These are phyloP conservation scores for Blastobotrys ciferrii DNA, from an alignment of 1,139 yeast genomes.

Conservation along the genomic window DNA sequence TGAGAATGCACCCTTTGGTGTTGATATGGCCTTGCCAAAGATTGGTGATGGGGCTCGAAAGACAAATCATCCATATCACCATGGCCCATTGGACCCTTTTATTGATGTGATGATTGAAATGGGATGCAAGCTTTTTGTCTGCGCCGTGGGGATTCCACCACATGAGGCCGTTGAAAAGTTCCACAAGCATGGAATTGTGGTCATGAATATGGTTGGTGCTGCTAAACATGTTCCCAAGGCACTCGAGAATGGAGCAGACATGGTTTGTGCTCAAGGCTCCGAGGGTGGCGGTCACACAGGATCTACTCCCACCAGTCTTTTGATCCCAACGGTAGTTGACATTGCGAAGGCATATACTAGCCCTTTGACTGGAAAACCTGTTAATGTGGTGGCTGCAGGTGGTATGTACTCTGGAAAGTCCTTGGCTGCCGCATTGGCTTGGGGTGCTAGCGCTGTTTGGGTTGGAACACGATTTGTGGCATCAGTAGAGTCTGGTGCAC, in stretches of 20 bases:
- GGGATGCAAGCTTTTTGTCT: conserved; percentile 27
- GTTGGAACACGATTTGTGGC: conserved; percentile 37
- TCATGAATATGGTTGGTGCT: conserved; percentile 45
- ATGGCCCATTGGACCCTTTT: conserved; percentile 27
- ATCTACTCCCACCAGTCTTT: conserved; percentile 22
- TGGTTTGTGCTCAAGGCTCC: conserved; percentile 49
- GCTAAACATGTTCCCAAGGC: conserved; percentile 46
- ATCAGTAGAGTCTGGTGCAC: conserved; percentile 31
- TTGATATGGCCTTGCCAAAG: conserved; percentile 31
- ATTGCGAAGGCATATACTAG: conserved; percentile 32
- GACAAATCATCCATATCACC: conserved; percentile 31
- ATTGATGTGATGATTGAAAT: conserved; percentile 28
- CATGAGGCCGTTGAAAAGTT: conserved; percentile 37
- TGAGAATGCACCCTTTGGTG: conserved; percentile 28
- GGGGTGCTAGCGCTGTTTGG: conserved; percentile 49
- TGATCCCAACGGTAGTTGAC: conserved; percentile 41
- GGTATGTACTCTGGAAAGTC: conserved; percentile 42
- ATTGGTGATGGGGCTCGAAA: conserved; percentile 33
- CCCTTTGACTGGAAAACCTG: conserved; percentile 28
- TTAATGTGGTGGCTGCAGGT: conserved; percentile 46
- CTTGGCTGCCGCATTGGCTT: conserved; percentile 35
- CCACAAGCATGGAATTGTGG: conserved; percentile 43
- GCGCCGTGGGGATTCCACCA: conserved; percentile 47
- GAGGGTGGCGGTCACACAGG: conserved; percentile 57
- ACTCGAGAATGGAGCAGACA: conserved; percentile 35